Percentiles rank a stretch among this genome's conserved stretches.
Conservation (phyloP, 2,329 filamentous ascomycete species). For the Waltergamsia citrina region DNA sequence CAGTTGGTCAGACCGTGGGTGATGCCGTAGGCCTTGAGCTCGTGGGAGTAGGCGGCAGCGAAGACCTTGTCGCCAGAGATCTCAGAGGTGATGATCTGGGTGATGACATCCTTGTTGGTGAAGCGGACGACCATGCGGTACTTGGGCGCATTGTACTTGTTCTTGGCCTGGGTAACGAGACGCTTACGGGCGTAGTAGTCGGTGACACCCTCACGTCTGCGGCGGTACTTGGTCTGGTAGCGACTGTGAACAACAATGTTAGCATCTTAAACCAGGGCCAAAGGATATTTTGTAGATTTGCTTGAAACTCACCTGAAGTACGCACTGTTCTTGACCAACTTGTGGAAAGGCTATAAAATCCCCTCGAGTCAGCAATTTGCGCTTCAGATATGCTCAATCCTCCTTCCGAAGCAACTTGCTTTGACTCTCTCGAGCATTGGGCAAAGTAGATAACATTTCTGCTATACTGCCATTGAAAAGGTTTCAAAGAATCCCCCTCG, state of each 20-base stretch:
- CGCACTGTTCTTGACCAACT: slow-evolving; percentile 93
- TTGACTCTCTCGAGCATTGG: slow-evolving; percentile 54
- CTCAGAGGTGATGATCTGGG: slow-evolving; percentile 94
- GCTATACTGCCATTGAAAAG: slow-evolving; percentile 18
- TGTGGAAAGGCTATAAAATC: slow-evolving; percentile 70
- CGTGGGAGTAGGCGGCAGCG: slow-evolving; percentile 85
- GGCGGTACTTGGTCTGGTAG: slow-evolving; percentile 99
- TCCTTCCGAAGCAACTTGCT: slow-evolving; percentile 97
- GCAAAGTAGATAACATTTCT: slow-evolving; percentile 35
- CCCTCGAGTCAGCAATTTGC: slow-evolving; percentile 98
- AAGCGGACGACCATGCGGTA: slow-evolving; percentile 99
- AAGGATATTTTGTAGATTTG: too few species aligned
- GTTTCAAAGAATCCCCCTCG: slow-evolving; percentile 1
- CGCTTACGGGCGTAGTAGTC: slow-evolving; percentile 99
- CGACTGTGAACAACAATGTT: slow-evolving; percentile 48
- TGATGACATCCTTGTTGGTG: slow-evolving; percentile 99
- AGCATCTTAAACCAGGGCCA: neutral
- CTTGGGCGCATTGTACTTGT: slow-evolving; percentile 99
- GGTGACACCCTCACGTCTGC: slow-evolving; percentile 92
- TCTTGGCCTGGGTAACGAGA: slow-evolving; percentile 99
- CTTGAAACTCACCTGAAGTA: slow-evolving; percentile 97
- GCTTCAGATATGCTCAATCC: slow-evolving; percentile 69
- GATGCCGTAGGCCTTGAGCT: slow-evolving; percentile 96
- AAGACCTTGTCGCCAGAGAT: slow-evolving; percentile 98
- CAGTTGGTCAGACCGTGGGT: slow-evolving; percentile 99